Conservation (phyloP, 257 asterid species). For the Capsicum baccatum region DNA sequence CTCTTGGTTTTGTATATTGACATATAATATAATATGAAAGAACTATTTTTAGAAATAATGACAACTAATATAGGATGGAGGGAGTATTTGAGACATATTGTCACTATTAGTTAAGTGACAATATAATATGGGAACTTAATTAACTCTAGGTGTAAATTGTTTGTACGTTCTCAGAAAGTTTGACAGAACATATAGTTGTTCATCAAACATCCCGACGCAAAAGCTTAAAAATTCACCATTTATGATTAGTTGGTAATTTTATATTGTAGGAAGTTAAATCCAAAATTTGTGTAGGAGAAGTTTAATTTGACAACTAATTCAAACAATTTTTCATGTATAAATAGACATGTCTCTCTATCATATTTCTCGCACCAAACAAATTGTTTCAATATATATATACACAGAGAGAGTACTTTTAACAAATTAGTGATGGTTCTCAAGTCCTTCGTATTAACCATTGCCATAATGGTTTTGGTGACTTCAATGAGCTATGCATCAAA, state of each 20-base stretch:
- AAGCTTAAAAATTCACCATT: background rate
- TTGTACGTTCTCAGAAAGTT: background rate
- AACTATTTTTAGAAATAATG: no score
- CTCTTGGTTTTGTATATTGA: no score
- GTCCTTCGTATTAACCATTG: background rate
- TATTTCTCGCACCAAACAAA: background rate
- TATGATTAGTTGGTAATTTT: background rate
- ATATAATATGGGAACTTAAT: no score
- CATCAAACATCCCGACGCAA: background rate
- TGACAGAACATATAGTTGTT: background rate
- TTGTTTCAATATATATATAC: background rate
- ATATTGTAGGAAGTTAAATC: background rate
- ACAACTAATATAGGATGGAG: no score
- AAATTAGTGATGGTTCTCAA: background rate
- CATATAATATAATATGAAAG: no score
- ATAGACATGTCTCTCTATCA: background rate
- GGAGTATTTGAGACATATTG: no score
- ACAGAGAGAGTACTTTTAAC: no score
- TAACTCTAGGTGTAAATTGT: background rate
- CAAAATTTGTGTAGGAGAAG: background rate
- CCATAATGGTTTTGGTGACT: background rate
- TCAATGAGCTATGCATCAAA: background rate
- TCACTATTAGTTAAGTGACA: no score
- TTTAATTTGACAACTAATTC: background rate
- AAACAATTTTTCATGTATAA: background rate